phyloP scores from a whole-genome alignment of 345 rosid species.

The Anastatica hierochuntica region DNA sequence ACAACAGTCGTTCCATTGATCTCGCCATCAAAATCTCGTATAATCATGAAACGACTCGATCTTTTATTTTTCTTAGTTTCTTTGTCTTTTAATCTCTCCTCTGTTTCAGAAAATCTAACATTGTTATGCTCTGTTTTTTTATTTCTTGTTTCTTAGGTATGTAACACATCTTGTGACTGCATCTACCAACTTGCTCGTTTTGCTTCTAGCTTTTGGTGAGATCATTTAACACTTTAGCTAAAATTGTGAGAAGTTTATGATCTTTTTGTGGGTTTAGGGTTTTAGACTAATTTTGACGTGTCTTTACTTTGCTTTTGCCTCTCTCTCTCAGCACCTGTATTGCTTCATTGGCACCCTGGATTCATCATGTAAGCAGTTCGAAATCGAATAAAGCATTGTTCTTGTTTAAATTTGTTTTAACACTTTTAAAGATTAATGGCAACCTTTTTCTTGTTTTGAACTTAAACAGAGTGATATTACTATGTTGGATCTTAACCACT shows the following conservation, averaged over 20 bases:
- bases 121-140: not conserved
- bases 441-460: constrained; percentile 9
- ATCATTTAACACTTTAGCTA: not conserved
- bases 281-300: not conserved
- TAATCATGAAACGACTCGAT: not conserved
- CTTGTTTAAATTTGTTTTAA: not conserved
- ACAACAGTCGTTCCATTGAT: constrained; percentile 32
- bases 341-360: constrained; percentile 63
- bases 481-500: constrained; percentile 63
- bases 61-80: not conserved
- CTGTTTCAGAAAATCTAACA: not conserved
- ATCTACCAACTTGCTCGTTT: constrained; percentile 33
- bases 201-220: constrained; percentile 49
- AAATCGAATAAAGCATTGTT: not conserved
- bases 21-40: constrained; percentile 41
- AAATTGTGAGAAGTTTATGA: not conserved
- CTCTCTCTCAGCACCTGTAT: constrained; percentile 34
- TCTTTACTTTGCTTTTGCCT: constrained; percentile 1
- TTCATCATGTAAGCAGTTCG: constrained; percentile 40
- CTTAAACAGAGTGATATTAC: constrained; percentile 36
- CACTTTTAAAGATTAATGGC: not conserved
- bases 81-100: not conserved
- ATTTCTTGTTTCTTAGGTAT: constrained; percentile 33
- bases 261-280: not conserved
- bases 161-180: constrained; percentile 33